phyloP scores from a whole-genome alignment of 192 early-diverging fungal genomes.

The Podila minutissima region DNA sequence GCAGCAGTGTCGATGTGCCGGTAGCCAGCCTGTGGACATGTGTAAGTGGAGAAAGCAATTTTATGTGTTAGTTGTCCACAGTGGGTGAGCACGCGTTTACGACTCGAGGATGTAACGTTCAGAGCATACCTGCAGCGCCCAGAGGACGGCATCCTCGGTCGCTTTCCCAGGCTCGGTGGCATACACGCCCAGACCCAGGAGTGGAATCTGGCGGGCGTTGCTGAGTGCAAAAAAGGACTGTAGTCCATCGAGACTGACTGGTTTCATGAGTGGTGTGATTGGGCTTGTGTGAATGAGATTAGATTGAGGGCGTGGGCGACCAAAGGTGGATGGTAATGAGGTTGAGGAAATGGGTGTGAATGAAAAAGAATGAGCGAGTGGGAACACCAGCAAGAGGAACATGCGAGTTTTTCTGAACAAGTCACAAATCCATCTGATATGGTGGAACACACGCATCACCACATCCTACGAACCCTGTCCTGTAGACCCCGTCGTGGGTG shows the following conservation, averaged over 20 bases:
- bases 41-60: neutral
- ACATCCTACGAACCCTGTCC: too few relatives aligned
- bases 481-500: too few relatives aligned
- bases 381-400: too few relatives aligned
- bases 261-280: slow-evolving; percentile 8
- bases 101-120: neutral
- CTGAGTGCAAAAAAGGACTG: slow-evolving; percentile 42
- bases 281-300: neutral
- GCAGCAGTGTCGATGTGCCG: slow-evolving; percentile 67
- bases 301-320: neutral
- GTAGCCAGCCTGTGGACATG: slow-evolving; percentile 47
- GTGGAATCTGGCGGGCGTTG: slow-evolving; percentile 33
- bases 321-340: too few relatives aligned
- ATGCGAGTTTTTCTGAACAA: too few relatives aligned
- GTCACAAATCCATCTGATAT: too few relatives aligned
- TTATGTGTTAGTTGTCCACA: neutral
- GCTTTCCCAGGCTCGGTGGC: slow-evolving; percentile 44
- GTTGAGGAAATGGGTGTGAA: too few relatives aligned
- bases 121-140: slow-evolving; percentile 47
- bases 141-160: slow-evolving; percentile 54
- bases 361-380: too few relatives aligned
- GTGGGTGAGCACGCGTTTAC: neutral
- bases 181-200: slow-evolving; percentile 58
- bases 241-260: slow-evolving; percentile 33
- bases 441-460: too few relatives aligned